Evolutionary conservation across 768 basidiomycete species (phyloP).

Genomic region (Boletus huronensis): DNA sequence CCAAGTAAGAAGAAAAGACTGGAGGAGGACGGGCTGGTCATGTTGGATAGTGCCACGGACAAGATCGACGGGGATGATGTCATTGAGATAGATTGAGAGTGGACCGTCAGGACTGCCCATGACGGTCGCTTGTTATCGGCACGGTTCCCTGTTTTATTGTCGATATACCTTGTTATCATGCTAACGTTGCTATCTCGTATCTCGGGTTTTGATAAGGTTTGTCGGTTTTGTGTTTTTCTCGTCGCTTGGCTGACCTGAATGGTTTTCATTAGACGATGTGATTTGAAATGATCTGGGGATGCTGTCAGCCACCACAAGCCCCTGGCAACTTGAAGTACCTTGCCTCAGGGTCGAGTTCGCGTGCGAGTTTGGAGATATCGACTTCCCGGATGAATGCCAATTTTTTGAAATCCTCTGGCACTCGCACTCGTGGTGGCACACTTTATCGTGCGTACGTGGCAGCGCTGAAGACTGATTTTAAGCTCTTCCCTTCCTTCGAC

Average conservation of each 20-base stretch:
- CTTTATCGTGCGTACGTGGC: not conserved
- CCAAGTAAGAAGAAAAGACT: conserved; percentile 63
- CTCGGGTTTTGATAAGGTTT: not conserved
- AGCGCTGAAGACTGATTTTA: not conserved
- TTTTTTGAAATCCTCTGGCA: no score
- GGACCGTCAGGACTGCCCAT: no score
- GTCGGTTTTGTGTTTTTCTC: not conserved
- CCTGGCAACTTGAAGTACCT: no score
- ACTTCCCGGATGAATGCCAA: no score
- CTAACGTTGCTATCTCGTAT: conserved; percentile 1
- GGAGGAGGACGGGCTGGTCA: conserved; percentile 72
- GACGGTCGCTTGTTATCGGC: not conserved
- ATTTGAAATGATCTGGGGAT: not conserved
- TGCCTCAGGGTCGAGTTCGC: no score
- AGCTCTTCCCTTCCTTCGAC: not conserved
- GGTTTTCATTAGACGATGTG: not conserved
- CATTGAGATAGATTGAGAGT: conserved; percentile 51
- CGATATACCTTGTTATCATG: not conserved
- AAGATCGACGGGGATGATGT: conserved; percentile 53
- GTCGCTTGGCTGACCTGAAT: not conserved
- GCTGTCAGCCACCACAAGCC: no score
- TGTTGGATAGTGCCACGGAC: conserved; percentile 59
- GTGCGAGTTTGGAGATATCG: no score
- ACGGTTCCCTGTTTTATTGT: not conserved
- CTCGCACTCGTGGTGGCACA: no score